Percentiles rank a stretch among this genome's conserved stretches.
Conservation (phyloP, 495 filamentous ascomycete genomes). For the Pseudevernia furfuracea region DNA sequence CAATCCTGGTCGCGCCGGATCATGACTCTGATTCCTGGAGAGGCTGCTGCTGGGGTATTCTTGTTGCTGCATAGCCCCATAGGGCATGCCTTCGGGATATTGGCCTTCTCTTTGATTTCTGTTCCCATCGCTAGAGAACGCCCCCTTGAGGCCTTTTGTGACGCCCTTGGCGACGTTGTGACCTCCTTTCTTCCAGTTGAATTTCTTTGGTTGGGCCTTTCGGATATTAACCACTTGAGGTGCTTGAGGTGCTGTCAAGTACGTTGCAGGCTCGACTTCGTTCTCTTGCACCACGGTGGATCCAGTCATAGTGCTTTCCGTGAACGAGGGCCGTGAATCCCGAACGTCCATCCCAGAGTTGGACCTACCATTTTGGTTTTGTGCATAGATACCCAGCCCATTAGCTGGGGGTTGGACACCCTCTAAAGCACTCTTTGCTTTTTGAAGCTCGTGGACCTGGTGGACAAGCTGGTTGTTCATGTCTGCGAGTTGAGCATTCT, state of each 20-base stretch:
- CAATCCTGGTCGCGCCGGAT: conserved; percentile 58
- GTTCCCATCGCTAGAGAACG: conserved; percentile 45
- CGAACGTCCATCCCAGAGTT: conserved; percentile 53
- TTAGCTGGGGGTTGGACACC: conserved; percentile 47
- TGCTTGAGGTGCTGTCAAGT: conserved; percentile 73
- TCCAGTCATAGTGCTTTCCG: conserved; percentile 44
- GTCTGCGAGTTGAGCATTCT: conserved; percentile 89
- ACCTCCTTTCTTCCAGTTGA: conserved; percentile 97
- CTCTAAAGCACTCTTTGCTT: conserved; percentile 56
- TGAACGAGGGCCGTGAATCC: conserved; percentile 41
- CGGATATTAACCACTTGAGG: conserved; percentile 88
- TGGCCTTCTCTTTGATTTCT: conserved; percentile 52
- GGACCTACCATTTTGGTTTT: conserved; percentile 61
- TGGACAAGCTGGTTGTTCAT: conserved; percentile 92
- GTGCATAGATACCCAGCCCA: conserved; percentile 79
- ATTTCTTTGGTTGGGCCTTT: conserved; percentile 87
- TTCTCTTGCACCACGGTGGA: conserved; percentile 52
- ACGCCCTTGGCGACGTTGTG: conserved; percentile 90
- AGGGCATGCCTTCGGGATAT: conserved; percentile 49
- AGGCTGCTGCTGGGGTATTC: conserved; percentile 26
- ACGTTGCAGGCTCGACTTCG: conserved; percentile 58
- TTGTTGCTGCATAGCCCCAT: conserved; percentile 32
- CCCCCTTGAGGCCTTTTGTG: conserved; percentile 82
- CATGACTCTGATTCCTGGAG: conserved; percentile 36
- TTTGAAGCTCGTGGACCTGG: conserved; percentile 88